A percentile compares a stretch with the other conserved stretches of the same genome.
Conservation (phyloP, 116 monocot genomes). For the Zostera marina region DNA sequence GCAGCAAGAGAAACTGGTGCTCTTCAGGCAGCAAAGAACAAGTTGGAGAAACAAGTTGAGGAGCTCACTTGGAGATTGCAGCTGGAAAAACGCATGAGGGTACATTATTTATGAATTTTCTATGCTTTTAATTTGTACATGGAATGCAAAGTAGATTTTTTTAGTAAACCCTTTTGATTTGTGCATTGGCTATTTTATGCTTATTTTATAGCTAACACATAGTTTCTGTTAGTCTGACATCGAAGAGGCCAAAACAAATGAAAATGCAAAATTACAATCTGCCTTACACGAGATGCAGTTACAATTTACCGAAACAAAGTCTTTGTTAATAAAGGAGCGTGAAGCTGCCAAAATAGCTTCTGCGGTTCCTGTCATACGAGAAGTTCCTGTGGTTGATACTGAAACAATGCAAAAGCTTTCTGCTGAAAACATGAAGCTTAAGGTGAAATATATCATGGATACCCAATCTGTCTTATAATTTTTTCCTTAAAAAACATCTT, state of each 20-base stretch:
- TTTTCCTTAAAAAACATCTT: not conserved
- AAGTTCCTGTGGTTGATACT: slow-evolving; percentile 77
- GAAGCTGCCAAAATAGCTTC: slow-evolving; percentile 59
- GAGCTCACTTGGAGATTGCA: slow-evolving; percentile 45
- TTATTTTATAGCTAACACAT: not conserved
- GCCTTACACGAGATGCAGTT: slow-evolving; percentile 52
- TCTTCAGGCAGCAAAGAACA: slow-evolving; percentile 56
- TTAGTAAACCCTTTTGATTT: not conserved
- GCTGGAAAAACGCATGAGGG: slow-evolving; percentile 58
- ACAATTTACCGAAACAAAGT: slow-evolving; percentile 60
- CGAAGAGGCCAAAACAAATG: slow-evolving; percentile 86
- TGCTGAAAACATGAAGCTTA: slow-evolving; percentile 73
- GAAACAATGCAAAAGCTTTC: slow-evolving; percentile 55
- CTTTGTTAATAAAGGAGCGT: slow-evolving; percentile 52
- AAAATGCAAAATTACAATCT: slow-evolving; percentile 70
- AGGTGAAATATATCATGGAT: slow-evolving; percentile 8
- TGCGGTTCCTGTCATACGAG: slow-evolving; percentile 48
- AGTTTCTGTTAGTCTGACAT: slow-evolving; percentile 42
- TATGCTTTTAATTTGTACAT: not conserved
- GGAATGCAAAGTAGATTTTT: not conserved
- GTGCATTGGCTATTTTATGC: not conserved
- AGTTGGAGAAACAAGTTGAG: slow-evolving; percentile 58
- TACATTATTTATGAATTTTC: slow-evolving; percentile 6
- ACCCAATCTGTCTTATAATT: not conserved
- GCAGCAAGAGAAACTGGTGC: slow-evolving; percentile 67